These are phyloP conservation scores for Acanthamoeba sp. DNA, from an alignment of 208 protist genomes.

Conservation along the genomic window DNA sequence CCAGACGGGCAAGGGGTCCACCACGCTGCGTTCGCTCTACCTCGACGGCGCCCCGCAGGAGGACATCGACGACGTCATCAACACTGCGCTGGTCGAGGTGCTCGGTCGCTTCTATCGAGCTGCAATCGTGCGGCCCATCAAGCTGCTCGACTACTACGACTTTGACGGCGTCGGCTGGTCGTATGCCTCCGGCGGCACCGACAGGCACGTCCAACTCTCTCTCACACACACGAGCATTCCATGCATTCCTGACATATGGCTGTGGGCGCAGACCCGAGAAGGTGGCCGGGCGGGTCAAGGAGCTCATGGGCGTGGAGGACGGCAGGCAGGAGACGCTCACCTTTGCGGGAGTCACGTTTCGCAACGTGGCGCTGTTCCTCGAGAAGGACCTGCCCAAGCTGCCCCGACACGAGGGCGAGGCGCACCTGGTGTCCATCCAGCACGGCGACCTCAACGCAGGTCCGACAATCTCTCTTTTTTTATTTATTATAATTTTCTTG, in stretches of 20 bases:
- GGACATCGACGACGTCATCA: constrained; percentile 32
- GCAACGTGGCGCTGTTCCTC: constrained; percentile 52
- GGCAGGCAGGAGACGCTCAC: constrained; percentile 8
- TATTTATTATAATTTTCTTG: too few relatives aligned
- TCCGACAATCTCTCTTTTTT: too few relatives aligned
- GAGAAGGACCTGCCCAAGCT: constrained; percentile 46
- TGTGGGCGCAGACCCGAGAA: neutral
- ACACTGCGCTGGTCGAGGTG: constrained; percentile 19
- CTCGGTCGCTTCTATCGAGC: constrained; percentile 51
- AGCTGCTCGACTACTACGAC: constrained; percentile 66
- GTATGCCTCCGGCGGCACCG: constrained; percentile 13
- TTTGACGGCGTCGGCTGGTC: constrained; percentile 53
- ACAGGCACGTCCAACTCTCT: neutral
- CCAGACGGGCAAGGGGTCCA: constrained; percentile 8
- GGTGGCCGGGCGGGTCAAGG: constrained; percentile 15
- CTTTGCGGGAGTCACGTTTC: neutral
- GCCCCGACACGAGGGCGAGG: neutral
- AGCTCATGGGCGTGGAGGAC: neutral
- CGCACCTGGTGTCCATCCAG: constrained; percentile 45
- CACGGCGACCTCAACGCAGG: constrained; percentile 55
- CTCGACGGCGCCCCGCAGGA: constrained; percentile 34
- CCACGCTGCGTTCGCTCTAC: constrained; percentile 37
- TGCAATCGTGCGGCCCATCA: constrained; percentile 1
- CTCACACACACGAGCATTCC: neutral
- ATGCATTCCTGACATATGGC: too few relatives aligned